These are phyloP conservation scores for Vickermania spadyakhi DNA, from an alignment of 208 protist genomes.

Conservation along the genomic window DNA sequence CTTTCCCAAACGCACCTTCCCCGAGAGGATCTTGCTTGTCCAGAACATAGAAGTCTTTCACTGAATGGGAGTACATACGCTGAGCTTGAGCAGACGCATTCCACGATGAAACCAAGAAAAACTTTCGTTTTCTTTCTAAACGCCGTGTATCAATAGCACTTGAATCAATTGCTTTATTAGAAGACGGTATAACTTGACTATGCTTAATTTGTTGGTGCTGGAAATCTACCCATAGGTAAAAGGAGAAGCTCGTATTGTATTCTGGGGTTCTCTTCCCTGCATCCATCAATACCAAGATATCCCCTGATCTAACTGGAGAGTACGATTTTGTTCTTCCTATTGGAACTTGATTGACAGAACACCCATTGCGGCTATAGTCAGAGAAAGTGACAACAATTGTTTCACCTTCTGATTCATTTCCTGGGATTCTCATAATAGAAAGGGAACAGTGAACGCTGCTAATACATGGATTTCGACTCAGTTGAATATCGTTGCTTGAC, in stretches of 20 bases:
- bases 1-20: slow-evolving; percentile 30
- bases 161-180: not conserved
- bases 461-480: slow-evolving; percentile 34
- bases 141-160: not conserved
- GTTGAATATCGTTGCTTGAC: slow-evolving; percentile 19
- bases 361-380: slow-evolving; percentile 58
- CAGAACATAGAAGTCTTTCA: slow-evolving; percentile 36
- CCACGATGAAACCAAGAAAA: slow-evolving; percentile 28
- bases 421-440: slow-evolving; percentile 4
- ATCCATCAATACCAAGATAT: slow-evolving; percentile 36
- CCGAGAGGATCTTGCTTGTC: slow-evolving; percentile 21
- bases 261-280: slow-evolving; percentile 16
- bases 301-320: slow-evolving; percentile 15
- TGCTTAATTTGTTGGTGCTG: not conserved
- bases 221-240: slow-evolving; percentile 18
- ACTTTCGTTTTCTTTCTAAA: slow-evolving; percentile 9
- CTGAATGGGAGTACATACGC: slow-evolving; percentile 34
- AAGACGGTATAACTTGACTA: not conserved
- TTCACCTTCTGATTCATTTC: not conserved
- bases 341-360: slow-evolving; percentile 16
- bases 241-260: slow-evolving; percentile 38
- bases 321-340: slow-evolving; percentile 24
- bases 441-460: slow-evolving; percentile 37
- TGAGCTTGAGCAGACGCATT: slow-evolving; percentile 27
- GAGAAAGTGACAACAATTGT: slow-evolving; percentile 15